Evolutionary conservation across 768 basidiomycete species (phyloP).

Genomic region (Pisolithus albus): DNA sequence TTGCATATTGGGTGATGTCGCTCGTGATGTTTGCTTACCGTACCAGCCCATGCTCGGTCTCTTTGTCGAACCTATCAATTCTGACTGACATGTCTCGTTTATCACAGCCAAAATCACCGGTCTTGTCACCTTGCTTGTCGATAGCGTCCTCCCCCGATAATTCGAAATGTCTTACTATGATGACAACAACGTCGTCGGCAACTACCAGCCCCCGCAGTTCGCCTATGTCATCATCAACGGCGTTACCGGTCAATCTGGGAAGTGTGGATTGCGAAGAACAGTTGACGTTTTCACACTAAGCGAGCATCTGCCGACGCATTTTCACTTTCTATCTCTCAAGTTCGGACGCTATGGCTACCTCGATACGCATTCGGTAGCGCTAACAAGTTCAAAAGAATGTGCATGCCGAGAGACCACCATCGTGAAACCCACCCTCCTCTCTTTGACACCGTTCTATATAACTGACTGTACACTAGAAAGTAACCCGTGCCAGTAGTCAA

Average conservation of each 20-base stretch:
- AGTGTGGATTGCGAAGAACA: conserved; percentile 15
- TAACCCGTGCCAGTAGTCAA: too few relatives aligned
- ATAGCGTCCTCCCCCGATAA: conserved; percentile 21
- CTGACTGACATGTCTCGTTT: conserved; percentile 9
- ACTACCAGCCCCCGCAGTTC: conserved; percentile 11
- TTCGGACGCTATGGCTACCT: not conserved
- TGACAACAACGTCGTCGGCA: conserved; percentile 4
- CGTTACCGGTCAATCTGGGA: conserved; percentile 16
- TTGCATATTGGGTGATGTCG: conserved; percentile 72
- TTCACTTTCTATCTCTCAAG: not conserved
- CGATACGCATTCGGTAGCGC: not conserved
- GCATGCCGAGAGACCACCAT: conserved; percentile 6
- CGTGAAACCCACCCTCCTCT: conserved; percentile 44
- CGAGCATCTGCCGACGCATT: not conserved
- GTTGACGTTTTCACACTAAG: not conserved
- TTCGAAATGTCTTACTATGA: conserved; percentile 12
- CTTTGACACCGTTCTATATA: conserved; percentile 59
- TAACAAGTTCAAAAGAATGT: conserved; percentile 7
- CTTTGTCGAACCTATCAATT: conserved; percentile 9
- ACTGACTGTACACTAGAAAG: conserved; percentile 22
- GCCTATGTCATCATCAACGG: conserved; percentile 16
- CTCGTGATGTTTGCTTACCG: conserved; percentile 49
- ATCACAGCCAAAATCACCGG: conserved; percentile 21
- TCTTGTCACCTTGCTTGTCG: conserved; percentile 22
- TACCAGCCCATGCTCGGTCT: conserved; percentile 8